These are phyloP conservation scores for Colletotrichum sp. DNA, from an alignment of 2,329 filamentous ascomycete genomes.

Conservation along the genomic window DNA sequence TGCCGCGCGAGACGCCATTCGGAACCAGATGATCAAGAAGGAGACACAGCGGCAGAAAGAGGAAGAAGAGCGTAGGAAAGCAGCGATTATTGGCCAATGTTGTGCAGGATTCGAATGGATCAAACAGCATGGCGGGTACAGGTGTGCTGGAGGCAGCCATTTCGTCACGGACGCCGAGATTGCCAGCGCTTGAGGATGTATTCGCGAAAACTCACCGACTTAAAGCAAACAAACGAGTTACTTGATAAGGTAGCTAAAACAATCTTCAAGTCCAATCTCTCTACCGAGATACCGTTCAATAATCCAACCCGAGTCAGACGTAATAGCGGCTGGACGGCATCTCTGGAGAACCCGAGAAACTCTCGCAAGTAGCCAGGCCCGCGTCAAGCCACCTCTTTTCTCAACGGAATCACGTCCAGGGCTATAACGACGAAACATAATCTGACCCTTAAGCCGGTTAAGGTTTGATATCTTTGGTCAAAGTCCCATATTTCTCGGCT, in stretches of 20 bases:
- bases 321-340: neutral
- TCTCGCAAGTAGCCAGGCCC: neutral
- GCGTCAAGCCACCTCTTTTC: neutral
- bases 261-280: neutral
- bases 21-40: conserved; percentile 40
- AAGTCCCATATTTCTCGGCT: neutral
- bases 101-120: conserved; percentile 66
- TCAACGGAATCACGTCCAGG: neutral
- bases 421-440: too few species aligned
- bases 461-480: neutral
- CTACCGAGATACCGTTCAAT: neutral
- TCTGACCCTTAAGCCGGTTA: neutral
- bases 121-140: conserved; percentile 60
- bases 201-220: neutral
- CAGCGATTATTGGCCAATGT: conserved; percentile 62
- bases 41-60: conserved; percentile 42
- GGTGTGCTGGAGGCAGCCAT: conserved; percentile 68
- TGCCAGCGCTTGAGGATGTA: neutral
- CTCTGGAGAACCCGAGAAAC: neutral
- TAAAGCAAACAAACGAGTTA: neutral
- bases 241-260: neutral
- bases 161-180: conserved; percentile 49
- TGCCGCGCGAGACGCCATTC: conserved; percentile 38
- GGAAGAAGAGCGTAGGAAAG: conserved; percentile 45
- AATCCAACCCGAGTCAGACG: neutral